Conservation (phyloP, 176 grass and related monocot species). For the Carex cristatella region DNA sequence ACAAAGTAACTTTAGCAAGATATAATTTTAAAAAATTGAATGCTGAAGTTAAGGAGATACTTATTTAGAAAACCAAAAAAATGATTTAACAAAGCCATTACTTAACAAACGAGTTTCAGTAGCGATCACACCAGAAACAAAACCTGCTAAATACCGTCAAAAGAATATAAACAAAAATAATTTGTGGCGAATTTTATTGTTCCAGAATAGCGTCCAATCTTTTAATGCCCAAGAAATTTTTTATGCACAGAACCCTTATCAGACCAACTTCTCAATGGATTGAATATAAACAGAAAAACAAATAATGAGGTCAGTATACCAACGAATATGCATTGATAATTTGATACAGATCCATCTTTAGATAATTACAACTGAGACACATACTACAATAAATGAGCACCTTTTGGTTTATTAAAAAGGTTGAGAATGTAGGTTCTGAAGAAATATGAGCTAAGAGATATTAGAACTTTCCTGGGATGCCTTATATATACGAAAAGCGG, state of each 20-base stretch:
- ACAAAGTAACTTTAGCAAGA: not conserved
- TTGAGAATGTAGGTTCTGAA: not conserved
- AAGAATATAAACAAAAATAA: not conserved
- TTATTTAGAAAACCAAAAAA: too few species aligned
- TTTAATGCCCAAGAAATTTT: not conserved
- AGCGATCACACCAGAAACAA: not conserved
- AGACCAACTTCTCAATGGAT: not conserved
- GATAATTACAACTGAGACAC: not conserved
- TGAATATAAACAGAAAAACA: not conserved
- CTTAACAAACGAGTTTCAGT: not conserved
- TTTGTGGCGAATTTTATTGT: not conserved
- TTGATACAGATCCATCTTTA: not conserved
- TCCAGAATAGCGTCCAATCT: not conserved
- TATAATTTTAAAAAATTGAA: too few species aligned
- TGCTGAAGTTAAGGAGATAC: too few species aligned
- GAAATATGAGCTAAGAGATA: constrained; percentile 37
- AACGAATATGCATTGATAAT: not conserved
- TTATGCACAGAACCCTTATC: not conserved
- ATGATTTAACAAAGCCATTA: not conserved
- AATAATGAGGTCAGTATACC: not conserved
- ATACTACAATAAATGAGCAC: not conserved
- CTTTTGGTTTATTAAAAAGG: not conserved
- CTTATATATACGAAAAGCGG: constrained; percentile 85
- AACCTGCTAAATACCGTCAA: not conserved
- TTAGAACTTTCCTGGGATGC: constrained; percentile 54